Conservation (phyloP, 169 alveolate species). For the Toxoplasma gondii region DNA sequence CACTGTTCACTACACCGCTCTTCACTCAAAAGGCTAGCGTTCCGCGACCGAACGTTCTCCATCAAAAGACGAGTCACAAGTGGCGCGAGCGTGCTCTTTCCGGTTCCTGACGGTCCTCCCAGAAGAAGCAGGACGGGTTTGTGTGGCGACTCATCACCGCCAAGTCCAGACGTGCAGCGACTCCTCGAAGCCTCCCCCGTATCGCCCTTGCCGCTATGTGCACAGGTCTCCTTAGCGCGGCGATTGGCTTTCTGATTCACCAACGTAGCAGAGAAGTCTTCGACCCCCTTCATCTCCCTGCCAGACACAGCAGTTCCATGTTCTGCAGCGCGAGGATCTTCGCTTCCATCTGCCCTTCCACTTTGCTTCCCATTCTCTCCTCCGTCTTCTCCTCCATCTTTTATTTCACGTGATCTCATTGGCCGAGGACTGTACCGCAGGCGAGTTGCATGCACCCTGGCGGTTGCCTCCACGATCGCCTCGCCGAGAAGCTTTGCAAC, state of each 20-base stretch:
- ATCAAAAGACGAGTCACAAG: neutral
- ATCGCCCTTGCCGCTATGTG: neutral
- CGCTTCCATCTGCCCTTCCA: too few species aligned
- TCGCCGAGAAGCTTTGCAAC: neutral
- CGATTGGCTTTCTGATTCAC: neutral
- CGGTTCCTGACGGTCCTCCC: slow-evolving; percentile 41
- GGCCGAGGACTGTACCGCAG: slow-evolving; percentile 7
- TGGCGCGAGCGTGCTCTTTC: slow-evolving; percentile 41
- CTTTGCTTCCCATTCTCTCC: too few species aligned
- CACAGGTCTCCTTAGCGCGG: neutral
- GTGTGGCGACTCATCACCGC: neutral
- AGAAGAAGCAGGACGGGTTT: neutral
- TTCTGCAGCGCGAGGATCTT: too few species aligned
- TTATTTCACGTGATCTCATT: neutral
- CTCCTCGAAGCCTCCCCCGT: neutral
- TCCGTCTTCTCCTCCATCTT: neutral
- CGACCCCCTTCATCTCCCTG: too few species aligned
- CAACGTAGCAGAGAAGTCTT: neutral
- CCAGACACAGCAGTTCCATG: too few species aligned
- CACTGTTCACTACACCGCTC: neutral
- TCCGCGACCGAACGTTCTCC: neutral
- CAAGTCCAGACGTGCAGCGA: neutral
- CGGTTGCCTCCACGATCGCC: slow-evolving; percentile 9
- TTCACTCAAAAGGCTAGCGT: neutral
- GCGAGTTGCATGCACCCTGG: neutral